Conservation (phyloP, 2,329 filamentous ascomycete genomes). For the Aspergillus floridensis region DNA sequence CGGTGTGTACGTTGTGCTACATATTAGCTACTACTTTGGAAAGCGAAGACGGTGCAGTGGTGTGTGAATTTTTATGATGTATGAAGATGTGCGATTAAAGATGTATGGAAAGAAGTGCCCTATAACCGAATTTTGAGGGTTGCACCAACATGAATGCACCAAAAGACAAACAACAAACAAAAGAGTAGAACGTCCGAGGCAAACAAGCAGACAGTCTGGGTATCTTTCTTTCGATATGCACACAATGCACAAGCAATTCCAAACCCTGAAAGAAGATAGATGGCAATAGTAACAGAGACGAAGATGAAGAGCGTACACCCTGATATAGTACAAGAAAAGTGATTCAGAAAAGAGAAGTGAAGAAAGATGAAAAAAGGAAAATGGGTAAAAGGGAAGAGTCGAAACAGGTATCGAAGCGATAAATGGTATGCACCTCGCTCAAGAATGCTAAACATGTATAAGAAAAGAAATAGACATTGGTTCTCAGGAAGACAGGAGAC, state of each 20-base stretch:
- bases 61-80: too few relatives aligned
- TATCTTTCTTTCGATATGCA: conserved; percentile 13
- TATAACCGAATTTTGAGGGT: neutral
- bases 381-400: neutral
- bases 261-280: conserved; percentile 4
- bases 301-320: neutral
- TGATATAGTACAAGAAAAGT: conserved; percentile 1
- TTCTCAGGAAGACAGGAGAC: neutral
- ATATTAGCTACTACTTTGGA: neutral
- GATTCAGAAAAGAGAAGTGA: too few relatives aligned
- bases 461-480: too few relatives aligned
- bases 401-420: neutral
- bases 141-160: neutral
- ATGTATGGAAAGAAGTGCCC: neutral
- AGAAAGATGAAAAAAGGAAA: neutral
- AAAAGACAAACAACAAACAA: neutral
- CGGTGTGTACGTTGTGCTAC: neutral
- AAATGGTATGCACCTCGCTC: too few relatives aligned
- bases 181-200: neutral
- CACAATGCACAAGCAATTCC: conserved; percentile 1
- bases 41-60: too few relatives aligned
- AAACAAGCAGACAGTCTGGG: conserved; percentile 10
- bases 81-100: neutral
- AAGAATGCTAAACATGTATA: too few relatives aligned
- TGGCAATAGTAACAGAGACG: neutral